These are phyloP conservation scores for Tetrahymena malaccensis DNA, from an alignment of 73 alveolate species.

Conservation along the genomic window DNA sequence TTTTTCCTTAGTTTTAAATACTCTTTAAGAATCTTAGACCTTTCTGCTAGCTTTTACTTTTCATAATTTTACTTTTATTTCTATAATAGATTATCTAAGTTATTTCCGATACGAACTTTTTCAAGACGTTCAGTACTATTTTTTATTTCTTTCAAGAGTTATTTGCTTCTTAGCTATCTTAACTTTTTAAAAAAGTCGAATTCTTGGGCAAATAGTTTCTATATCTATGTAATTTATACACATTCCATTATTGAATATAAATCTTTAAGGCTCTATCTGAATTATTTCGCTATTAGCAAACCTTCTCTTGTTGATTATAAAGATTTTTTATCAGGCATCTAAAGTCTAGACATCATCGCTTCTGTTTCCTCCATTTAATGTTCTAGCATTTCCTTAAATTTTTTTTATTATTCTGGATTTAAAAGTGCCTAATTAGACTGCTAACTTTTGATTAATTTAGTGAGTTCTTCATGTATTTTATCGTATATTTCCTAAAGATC, in stretches of 20 bases:
- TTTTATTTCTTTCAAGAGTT: neutral
- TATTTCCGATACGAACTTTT: neutral
- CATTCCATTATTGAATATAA: neutral
- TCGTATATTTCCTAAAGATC: neutral
- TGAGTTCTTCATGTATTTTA: neutral
- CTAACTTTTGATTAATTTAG: neutral
- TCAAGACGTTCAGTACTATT: neutral
- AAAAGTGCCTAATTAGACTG: neutral
- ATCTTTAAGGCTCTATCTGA: neutral
- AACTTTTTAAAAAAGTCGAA: neutral
- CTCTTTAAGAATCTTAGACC: neutral
- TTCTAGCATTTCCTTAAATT: neutral
- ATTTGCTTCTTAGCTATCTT: neutral
- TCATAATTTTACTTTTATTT: neutral
- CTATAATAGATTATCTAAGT: neutral
- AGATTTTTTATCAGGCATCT: neutral
- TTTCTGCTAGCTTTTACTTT: neutral
- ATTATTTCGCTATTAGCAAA: neutral
- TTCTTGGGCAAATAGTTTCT: neutral
- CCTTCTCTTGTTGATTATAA: neutral
- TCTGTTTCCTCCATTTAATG: neutral
- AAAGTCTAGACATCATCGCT: neutral
- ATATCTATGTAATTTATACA: neutral
- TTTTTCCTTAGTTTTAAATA: neutral
- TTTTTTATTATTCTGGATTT: neutral